Evolutionary conservation across 1,284 basidiomycete species (phyloP).

Genomic region (Ceratobasidium sp.): DNA sequence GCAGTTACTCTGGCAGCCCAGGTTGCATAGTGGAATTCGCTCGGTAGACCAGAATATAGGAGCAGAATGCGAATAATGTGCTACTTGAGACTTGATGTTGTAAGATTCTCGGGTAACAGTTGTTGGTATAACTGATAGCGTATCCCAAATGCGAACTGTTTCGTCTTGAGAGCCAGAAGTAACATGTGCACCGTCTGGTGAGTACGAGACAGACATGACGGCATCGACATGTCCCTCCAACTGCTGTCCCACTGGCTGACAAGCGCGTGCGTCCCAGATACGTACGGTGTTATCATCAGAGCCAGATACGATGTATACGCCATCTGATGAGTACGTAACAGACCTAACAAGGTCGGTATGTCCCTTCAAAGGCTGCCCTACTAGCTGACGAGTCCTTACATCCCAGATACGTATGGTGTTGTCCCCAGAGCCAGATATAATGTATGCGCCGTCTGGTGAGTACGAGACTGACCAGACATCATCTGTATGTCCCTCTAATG

Average conservation of each 20-base stretch:
- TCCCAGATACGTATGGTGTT: constrained; percentile 44
- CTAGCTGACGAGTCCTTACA: neutral
- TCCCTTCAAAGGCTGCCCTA: constrained; percentile 2
- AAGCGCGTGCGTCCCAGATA: neutral
- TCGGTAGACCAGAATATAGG: too few species aligned
- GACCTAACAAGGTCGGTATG: neutral
- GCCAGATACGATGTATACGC: neutral
- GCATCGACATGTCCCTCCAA: neutral
- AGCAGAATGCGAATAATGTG: too few species aligned
- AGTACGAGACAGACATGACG: neutral
- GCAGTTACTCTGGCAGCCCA: neutral
- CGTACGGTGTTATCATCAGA: constrained; percentile 20
- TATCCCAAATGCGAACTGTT: neutral
- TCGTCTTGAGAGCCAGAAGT: neutral
- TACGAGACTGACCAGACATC: constrained; percentile 30
- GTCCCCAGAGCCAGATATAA: constrained; percentile 45
- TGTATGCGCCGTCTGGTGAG: constrained; percentile 40
- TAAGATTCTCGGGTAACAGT: too few species aligned
- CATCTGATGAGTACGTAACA: neutral
- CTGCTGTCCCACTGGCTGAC: neutral
- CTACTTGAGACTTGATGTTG: too few species aligned
- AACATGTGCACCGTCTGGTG: neutral
- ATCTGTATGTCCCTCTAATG: constrained; percentile 38
- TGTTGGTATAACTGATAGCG: neutral
- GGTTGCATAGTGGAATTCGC: neutral